Evolutionary conservation across 164 flowering plant species (phyloP), one percentile per base, ranked within the genome.

Genomic region (Vitis labrusca): DNA sequence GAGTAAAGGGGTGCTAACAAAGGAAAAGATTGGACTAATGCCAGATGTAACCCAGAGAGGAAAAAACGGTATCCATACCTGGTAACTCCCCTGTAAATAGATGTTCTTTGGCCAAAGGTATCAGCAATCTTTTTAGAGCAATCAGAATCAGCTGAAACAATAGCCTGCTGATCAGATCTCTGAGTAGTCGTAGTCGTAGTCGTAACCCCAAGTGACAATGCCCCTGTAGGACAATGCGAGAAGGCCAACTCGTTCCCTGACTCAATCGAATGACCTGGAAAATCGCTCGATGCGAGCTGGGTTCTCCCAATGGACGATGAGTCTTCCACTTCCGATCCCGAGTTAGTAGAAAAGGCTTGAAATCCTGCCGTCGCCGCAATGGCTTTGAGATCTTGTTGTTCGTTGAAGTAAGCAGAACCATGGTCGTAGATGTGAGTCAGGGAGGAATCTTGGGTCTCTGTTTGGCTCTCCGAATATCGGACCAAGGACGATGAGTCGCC

Each of bases 81-180:
- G 1, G 98, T 93, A 17, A 93, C 98, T 2, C 98, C 98, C 76
- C 98, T 77, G 85, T 91, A 93, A 69, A 91, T 85, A 1, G 98
- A 93, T 16, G 98, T 93, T 70, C 98, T 82, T 73, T 91, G 98
- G 11, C 97, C 97, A 72, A 91, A 91, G 15, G 92, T 85, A 63
- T 94, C 97, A 50, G 83, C 64, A 0, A 79, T 51, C 79, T 86
- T 91, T 86, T 88, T 93, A 10, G 76, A 44, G 48, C 71, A 23
- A 56, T 84, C 88, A 0, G 84, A 19, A 15, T 81, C 88, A 12
- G 56, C 84, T 0, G 84, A 8, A 55, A 83, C 87, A 30, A 82
- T 68, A 17, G 77, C 76, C 37, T 82, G 83, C 61, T 37, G 44
- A 3, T 69, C 82, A 2, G 76, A 54, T 59, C 63, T 71, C 32